Conservation (phyloP, 139 green algal genomes). For the Coelastrella sp. region DNA sequence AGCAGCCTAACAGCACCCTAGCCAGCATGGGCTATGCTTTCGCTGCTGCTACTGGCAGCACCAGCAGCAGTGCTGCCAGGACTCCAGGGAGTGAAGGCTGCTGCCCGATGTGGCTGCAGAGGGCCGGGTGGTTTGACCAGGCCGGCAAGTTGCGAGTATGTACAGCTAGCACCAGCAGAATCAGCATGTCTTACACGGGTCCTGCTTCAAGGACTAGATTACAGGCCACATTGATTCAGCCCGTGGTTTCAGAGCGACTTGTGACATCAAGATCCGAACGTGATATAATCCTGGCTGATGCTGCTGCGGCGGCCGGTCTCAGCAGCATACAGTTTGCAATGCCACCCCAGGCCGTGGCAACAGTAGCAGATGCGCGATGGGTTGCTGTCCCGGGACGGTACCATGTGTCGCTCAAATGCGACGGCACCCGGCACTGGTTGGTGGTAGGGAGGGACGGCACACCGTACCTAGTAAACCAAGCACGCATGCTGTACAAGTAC, state of each 20-base stretch:
- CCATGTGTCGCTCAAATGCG: slow-evolving; percentile 49
- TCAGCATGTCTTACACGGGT: too few species aligned
- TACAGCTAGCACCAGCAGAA: too few species aligned
- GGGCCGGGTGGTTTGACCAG: too few species aligned
- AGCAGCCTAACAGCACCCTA: background rate
- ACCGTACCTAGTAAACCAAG: slow-evolving; percentile 52
- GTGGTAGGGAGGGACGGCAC: background rate
- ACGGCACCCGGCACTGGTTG: slow-evolving; percentile 57
- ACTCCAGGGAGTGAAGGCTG: too few species aligned
- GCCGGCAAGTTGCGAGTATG: too few species aligned
- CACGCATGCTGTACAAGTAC: slow-evolving; percentile 47
- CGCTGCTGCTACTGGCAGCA: background rate
- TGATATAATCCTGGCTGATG: slow-evolving; percentile 4
- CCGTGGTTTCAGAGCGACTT: slow-evolving; percentile 35
- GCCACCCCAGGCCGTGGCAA: too few species aligned
- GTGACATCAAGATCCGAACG: slow-evolving; percentile 29
- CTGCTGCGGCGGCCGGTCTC: slow-evolving; percentile 8
- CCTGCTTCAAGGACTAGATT: too few species aligned
- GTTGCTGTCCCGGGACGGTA: too few species aligned
- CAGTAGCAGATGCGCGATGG: too few species aligned
- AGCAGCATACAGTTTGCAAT: too few species aligned
- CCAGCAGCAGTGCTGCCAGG: background rate
- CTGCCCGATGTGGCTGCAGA: too few species aligned
- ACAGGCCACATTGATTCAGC: background rate
- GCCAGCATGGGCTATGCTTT: too few species aligned